Conservation (phyloP, 441 rosid genomes). For the Populus trichocarpa region DNA sequence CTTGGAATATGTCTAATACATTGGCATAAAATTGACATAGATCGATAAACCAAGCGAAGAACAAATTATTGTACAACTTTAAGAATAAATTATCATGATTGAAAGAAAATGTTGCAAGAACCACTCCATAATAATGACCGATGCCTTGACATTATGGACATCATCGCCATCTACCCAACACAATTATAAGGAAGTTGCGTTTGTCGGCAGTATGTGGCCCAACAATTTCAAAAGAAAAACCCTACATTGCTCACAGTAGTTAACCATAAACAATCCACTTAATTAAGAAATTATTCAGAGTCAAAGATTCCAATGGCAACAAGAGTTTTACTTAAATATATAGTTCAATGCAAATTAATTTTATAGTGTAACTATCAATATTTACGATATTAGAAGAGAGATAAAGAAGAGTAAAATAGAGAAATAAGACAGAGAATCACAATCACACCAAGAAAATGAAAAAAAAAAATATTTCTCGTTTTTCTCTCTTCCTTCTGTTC, state of each 20-base stretch:
- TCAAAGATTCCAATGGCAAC: too few relatives aligned
- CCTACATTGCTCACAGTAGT: background rate
- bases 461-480: too few relatives aligned
- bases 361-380: too few relatives aligned
- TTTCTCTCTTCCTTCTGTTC: too few relatives aligned
- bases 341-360: too few relatives aligned
- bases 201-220: constrained; percentile 17
- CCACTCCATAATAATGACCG: background rate
- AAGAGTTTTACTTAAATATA: too few relatives aligned
- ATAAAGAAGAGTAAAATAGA: too few relatives aligned
- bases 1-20: background rate
- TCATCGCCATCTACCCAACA: constrained; percentile 19
- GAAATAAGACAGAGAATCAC: too few relatives aligned
- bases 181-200: constrained; percentile 11
- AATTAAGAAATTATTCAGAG: too few relatives aligned
- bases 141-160: constrained; percentile 16
- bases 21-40: background rate
- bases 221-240: background rate
- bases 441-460: too few relatives aligned
- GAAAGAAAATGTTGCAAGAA: background rate
- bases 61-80: background rate
- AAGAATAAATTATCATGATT: background rate
- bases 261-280: background rate
- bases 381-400: too few relatives aligned
- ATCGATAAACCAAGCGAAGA: background rate